Base-by-base conservation (phyloP, 257 asterid species). In the Linderniella brevidens region DNA sequence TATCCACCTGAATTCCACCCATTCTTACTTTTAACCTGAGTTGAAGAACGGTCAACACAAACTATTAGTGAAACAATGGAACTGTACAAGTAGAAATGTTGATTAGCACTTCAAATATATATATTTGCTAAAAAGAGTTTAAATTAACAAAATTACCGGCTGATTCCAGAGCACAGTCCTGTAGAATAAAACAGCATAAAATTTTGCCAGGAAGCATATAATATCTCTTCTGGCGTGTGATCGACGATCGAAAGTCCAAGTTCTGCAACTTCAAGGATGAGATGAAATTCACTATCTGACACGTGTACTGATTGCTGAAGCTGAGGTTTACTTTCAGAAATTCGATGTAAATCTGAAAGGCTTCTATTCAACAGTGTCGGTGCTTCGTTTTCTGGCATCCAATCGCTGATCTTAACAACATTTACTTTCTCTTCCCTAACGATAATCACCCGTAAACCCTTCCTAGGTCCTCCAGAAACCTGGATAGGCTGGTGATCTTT, bases 141-240 rank as follows among this genome's bases (percentile, higher is more conserved):
- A 15, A n/a, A 17, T 17, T 49, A 50, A 52, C 66, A 41, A 55
- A 20, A 48, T 65, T 84, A 90, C 98, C 98, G 71, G 66, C 92
- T 90, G 53, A 85, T 68, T 58, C 96, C 96, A 48, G 88, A 77
- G 65, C 92, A 96, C 40, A 90, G 74, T 59, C 98, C 98, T 58
- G 94, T 77, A 48, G 98, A 85, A 73, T 90, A 76, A 17, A 96
- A 90, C 55, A 90, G 69, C 59, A 75, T 53, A 77, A 90, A 92
- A 58, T 67, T 79, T 76, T 73, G 92, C 56, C 85, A 61, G 35
- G 96, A 76, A 45, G 81, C 55, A 62, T 81, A 90, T 64, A 90
- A 54, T 72, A 90, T 90, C 85, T 90, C 98, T 67, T 85, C 94
- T 40, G 98, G 98, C 55, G 98, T 81, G 60, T 90, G 98, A 75